Conservation (phyloP, 1,284 basidiomycete species). For the Golubevia pallescens region DNA sequence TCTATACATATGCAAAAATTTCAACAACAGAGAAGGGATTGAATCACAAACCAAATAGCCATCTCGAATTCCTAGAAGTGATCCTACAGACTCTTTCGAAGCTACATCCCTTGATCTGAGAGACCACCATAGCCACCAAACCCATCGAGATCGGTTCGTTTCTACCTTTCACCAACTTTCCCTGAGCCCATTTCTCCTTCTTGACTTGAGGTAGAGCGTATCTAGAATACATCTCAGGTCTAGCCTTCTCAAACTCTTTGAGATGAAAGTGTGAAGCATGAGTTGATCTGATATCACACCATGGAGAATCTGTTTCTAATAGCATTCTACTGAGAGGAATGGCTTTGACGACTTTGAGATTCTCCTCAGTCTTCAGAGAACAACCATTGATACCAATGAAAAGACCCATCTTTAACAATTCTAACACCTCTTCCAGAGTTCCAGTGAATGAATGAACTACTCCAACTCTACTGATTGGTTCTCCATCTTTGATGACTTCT, state of each 20-base stretch:
- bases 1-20: no score
- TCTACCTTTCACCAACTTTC: conserved; percentile 77
- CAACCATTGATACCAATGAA: conserved; percentile 74
- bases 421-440: conserved; percentile 72
- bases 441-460: conserved; percentile 90
- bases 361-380: conserved; percentile 79
- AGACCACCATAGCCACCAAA: conserved; percentile 78
- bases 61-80: no score
- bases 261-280: conserved; percentile 75
- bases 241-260: conserved; percentile 67
- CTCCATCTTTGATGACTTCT: no score
- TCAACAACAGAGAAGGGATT: no score
- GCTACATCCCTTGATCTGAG: conserved; percentile 69
- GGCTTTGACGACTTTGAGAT: conserved; percentile 71
- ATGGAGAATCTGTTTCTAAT: conserved; percentile 87
- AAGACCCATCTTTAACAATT: conserved; percentile 69
- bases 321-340: conserved; percentile 75
- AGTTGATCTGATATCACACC: conserved; percentile 80
- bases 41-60: no score
- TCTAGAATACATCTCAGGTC: conserved; percentile 66
- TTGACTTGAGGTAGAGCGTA: conserved; percentile 72
- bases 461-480: conserved; percentile 17
- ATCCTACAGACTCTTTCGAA: conserved; percentile 69
- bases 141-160: conserved; percentile 80
- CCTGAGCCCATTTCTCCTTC: conserved; percentile 71